Percentiles rank a stretch among this genome's conserved stretches.
phyloP scores from a whole-genome alignment of 176 grass and related monocot species.

The Areca catechu region DNA sequence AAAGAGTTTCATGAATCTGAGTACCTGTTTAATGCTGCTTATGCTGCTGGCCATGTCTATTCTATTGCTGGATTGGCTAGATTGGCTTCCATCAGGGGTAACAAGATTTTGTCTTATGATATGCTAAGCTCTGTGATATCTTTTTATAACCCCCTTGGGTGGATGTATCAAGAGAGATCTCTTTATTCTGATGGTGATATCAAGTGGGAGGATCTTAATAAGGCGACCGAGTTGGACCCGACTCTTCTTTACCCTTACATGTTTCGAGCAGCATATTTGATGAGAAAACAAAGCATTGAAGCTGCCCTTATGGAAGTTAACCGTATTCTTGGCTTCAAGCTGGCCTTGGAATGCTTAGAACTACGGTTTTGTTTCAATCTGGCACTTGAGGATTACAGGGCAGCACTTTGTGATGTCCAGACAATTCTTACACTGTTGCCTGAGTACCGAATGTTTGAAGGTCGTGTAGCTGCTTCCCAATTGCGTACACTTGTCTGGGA shows the following conservation, averaged over 20 bases:
- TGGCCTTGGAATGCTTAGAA: constrained; percentile 82
- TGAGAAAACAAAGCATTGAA: constrained; percentile 86
- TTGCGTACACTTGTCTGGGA: constrained; percentile 76
- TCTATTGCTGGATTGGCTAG: constrained; percentile 79
- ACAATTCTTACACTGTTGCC: constrained; percentile 78
- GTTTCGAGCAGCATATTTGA: constrained; percentile 78
- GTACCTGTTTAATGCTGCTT: constrained; percentile 60
- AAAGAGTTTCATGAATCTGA: constrained; percentile 78
- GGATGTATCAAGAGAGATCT: constrained; percentile 97
- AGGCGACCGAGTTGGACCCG: constrained; percentile 80
- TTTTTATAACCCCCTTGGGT: constrained; percentile 74
- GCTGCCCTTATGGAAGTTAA: constrained; percentile 86
- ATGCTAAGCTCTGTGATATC: constrained; percentile 82
- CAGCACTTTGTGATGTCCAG: constrained; percentile 82
- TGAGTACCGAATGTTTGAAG: constrained; percentile 90
- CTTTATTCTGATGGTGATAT: constrained; percentile 72
- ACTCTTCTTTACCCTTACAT: constrained; percentile 92
- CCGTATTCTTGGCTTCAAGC: constrained; percentile 74
- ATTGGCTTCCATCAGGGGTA: constrained; percentile 51
- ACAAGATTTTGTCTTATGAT: constrained; percentile 85
- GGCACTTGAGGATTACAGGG: constrained; percentile 79
- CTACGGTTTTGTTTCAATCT: constrained; percentile 90
- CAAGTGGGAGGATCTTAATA: constrained; percentile 82
- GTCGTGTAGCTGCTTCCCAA: constrained; percentile 64
- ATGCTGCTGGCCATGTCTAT: constrained; percentile 78